These are phyloP conservation scores for Nymphaea colorata DNA, from an alignment of 164 flowering plant genomes.

Conservation along the genomic window DNA sequence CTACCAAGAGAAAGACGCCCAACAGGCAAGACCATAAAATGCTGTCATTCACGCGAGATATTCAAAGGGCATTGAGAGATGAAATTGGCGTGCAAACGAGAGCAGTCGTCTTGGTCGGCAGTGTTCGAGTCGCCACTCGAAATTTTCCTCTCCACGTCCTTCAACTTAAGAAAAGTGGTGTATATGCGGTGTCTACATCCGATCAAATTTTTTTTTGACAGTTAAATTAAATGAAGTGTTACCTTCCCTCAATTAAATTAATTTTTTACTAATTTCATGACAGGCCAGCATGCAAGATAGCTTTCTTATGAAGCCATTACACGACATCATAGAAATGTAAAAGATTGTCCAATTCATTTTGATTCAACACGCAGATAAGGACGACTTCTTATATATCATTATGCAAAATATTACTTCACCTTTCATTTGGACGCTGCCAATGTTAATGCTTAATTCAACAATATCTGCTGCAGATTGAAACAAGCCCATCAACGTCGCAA, in stretches of 20 bases:
- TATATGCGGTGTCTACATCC: no score
- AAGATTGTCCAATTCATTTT: no score
- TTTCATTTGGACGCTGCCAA: no score
- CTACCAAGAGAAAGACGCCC: no score
- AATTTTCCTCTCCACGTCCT: neutral
- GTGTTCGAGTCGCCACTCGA: neutral
- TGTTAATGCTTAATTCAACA: no score
- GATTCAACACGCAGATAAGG: no score
- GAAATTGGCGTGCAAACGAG: neutral
- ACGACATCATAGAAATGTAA: no score
- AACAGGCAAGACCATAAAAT: no score
- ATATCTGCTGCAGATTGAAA: neutral
- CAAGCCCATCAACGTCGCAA: neutral
- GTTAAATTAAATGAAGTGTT: neutral
- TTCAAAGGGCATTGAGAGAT: neutral
- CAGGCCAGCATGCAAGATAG: neutral
- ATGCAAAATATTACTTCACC: no score
- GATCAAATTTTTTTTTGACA: no score
- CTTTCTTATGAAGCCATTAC: no score
- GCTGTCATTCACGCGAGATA: neutral
- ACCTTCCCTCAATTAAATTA: neutral
- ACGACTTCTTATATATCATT: no score
- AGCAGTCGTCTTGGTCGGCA: neutral
- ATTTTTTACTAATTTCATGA: neutral
- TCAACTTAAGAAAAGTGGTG: neutral